Base-by-base conservation (phyloP, 1,139 yeast genomes). In the Blastobotrys petasosporus region DNA sequence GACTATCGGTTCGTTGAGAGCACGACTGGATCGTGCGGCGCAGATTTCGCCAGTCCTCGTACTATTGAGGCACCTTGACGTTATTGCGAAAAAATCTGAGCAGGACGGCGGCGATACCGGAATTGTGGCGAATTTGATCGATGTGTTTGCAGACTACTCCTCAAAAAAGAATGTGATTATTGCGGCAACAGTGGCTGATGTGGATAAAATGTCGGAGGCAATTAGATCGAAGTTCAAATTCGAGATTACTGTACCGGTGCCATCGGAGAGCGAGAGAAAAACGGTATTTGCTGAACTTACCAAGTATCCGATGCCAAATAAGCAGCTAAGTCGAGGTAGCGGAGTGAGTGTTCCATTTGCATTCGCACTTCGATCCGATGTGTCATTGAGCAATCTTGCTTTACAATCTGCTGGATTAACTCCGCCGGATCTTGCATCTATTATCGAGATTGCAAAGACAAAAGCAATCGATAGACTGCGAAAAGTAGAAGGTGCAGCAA, bases 361-460 rank as follows among this genome's bases (percentile, higher is more conserved):
- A 13, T 61, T 58, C 39, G 49, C 53, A 1, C 51, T 68, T 4
- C 65, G 76, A 8, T 62, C 66, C 2, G 94, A 85, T 58, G 79
- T 88, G 3, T 74, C 79, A 9, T 59, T 77, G 9, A 68, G 72
- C 4, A 69, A 79, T 0, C 68, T 92, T 39, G 86, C 97, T 0
- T 68, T 85, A 45, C 95, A 87, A 57, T 85, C 95, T 44, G 97
- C 97, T 1, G 97, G 97, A 32, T 71, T 92, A 47, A 85, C 94
- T 0, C 95, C 97, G 5, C 73, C 85, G 28, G 97, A 92, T 63
- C 69, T 92, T 46, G 70, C 71, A 9, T 79, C 92, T 0, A 86
- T 92, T 49, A 77, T 87, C 12, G 74, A 77, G 32, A 76, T 75
- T 52, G 82, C 95, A 1, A 80, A 80, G 54, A 68, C 71, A 38